phyloP scores from a whole-genome alignment of 306 rosid species.

The Purshia tridentata region DNA sequence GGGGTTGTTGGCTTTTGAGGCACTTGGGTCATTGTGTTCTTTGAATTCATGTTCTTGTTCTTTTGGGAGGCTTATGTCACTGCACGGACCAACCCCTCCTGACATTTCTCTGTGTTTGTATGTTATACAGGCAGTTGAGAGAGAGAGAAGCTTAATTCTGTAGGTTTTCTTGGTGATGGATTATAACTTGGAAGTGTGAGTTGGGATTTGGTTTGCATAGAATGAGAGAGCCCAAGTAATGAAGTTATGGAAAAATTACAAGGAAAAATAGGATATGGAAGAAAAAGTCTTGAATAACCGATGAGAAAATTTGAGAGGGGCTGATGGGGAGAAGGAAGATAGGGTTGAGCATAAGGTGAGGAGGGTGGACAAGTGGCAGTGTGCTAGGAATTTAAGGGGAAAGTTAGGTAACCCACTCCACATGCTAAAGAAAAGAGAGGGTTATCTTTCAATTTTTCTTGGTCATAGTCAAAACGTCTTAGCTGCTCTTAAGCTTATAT shows the following conservation, averaged over 20 bases:
- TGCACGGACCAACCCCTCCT: constrained; percentile 75
- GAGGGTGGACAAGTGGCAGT: constrained; percentile 8
- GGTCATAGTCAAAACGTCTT: neutral
- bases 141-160: neutral
- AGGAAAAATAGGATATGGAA: neutral
- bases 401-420: neutral
- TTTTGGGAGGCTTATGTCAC: constrained; percentile 55
- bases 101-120: constrained; percentile 41
- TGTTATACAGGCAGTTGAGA: neutral
- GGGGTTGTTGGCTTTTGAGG: constrained; percentile 19
- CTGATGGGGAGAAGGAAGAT: constrained; percentile 1
- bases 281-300: neutral
- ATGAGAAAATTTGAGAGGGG: neutral
- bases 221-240: neutral
- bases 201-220: neutral
- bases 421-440: neutral
- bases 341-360: constrained; percentile 12
- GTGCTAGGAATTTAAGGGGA: neutral
- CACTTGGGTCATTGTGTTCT: constrained; percentile 33
- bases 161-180: neutral
- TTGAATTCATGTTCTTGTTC: constrained; percentile 51
- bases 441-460: neutral
- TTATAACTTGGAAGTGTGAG: neutral
- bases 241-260: neutral
- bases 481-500: neutral